A percentile compares a stretch with the other conserved stretches of the same genome.
These are phyloP conservation scores for Erucastrum elatum DNA, from an alignment of 345 rosid genomes.

Conservation along the genomic window DNA sequence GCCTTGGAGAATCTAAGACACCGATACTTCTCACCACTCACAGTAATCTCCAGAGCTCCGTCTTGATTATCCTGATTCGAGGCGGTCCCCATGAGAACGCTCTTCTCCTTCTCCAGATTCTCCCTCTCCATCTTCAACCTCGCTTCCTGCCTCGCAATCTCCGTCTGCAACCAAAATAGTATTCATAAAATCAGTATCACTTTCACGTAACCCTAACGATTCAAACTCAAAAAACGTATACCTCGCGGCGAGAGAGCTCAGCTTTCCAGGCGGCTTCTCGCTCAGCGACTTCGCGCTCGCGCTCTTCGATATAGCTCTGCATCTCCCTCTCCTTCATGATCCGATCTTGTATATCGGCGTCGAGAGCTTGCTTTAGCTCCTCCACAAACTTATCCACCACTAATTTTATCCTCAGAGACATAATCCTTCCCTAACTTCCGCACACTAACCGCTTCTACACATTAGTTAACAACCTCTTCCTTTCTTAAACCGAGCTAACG, in stretches of 20 bases:
- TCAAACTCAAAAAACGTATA: background rate
- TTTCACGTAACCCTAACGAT: slow-evolving; percentile 10
- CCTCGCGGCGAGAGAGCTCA: slow-evolving; percentile 96
- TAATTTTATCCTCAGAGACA: slow-evolving; percentile 84
- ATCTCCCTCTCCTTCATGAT: slow-evolving; percentile 98
- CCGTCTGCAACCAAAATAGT: slow-evolving; percentile 49
- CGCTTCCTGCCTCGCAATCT: slow-evolving; percentile 89
- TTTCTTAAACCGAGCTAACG: background rate
- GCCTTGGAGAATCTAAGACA: slow-evolving; percentile 95
- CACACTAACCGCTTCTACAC: slow-evolving; percentile 1
- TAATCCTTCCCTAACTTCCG: slow-evolving; percentile 19
- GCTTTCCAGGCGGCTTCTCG: slow-evolving; percentile 99
- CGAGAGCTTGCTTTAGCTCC: slow-evolving; percentile 93
- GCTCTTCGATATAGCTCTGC: slow-evolving; percentile 96
- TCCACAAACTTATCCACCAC: slow-evolving; percentile 97
- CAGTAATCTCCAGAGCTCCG: slow-evolving; percentile 94
- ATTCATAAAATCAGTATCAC: background rate
- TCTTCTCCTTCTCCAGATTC: slow-evolving; percentile 94
- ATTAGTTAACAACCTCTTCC: background rate
- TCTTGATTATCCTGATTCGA: slow-evolving; percentile 95
- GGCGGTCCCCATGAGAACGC: slow-evolving; percentile 97
- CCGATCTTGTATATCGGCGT: slow-evolving; percentile 93
- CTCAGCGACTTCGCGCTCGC: slow-evolving; percentile 97
- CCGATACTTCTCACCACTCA: slow-evolving; percentile 87
- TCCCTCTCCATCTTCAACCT: slow-evolving; percentile 95